A percentile compares a stretch with the other conserved stretches of the same genome.
Evolutionary conservation across 2,329 filamentous ascomycete genomes (phyloP).

Genomic region (Cryphonectria nitschkei): DNA sequence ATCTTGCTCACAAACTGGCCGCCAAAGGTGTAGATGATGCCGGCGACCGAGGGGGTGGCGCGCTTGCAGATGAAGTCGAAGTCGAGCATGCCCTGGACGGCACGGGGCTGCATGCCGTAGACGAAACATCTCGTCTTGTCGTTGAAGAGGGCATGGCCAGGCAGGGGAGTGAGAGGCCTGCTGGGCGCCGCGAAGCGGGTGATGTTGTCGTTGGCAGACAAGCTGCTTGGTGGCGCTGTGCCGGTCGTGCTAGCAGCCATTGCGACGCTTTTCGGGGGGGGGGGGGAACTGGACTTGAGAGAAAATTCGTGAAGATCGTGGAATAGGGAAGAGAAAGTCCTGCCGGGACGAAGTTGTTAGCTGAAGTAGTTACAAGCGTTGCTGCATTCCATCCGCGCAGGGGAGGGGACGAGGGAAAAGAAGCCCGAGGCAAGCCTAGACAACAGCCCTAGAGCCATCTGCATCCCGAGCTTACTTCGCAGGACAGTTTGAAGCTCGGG

Average conservation of each 20-base stretch:
- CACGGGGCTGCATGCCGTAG: slow-evolving; percentile 96
- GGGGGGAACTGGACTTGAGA: slow-evolving; percentile 31
- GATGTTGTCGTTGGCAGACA: slow-evolving; percentile 97
- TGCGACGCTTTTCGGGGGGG: slow-evolving; percentile 35
- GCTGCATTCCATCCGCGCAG: not conserved
- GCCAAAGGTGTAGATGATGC: slow-evolving; percentile 99
- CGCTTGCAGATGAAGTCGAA: slow-evolving; percentile 99
- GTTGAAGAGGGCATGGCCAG: slow-evolving; percentile 92
- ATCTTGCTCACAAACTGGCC: slow-evolving; percentile 99
- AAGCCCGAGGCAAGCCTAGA: not conserved
- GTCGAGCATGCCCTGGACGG: slow-evolving; percentile 92
- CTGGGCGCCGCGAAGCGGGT: slow-evolving; percentile 92
- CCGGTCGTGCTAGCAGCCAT: slow-evolving; percentile 62
- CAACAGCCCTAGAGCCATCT: not conserved
- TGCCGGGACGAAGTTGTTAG: slow-evolving; percentile 12
- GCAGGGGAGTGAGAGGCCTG: slow-evolving; percentile 85
- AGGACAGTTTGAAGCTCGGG: not conserved
- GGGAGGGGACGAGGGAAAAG: not conserved
- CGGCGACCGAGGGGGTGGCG: slow-evolving; percentile 90
- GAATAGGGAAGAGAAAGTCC: slow-evolving; percentile 22
- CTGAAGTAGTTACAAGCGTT: slow-evolving; percentile 1
- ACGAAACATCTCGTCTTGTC: slow-evolving; percentile 99
- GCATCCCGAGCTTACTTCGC: not conserved
- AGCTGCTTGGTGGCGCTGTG: slow-evolving; percentile 44
- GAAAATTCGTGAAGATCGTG: slow-evolving; percentile 25